Base-by-base conservation (phyloP, 202 grass and related monocot species). In the Hordeum pubiflorum region DNA sequence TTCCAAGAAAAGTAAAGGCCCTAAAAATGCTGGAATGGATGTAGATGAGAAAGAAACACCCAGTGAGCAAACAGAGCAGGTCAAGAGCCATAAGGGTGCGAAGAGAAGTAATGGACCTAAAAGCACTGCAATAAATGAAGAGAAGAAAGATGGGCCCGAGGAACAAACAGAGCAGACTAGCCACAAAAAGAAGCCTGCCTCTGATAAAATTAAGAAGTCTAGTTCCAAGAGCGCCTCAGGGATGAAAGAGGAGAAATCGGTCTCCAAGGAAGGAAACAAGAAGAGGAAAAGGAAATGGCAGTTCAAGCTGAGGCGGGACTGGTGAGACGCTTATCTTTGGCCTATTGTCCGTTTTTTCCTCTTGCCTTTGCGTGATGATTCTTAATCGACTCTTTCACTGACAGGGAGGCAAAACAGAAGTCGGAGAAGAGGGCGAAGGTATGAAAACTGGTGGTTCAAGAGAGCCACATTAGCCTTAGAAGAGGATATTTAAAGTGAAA, bases 291-390 rank as follows among this genome's bases (percentile, higher is more conserved):
- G 17, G 26, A 88, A 91, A 55, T 85, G 81, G 65, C 79, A 69
- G 48, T 85, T 91, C 69, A 87, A 84, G 72, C 50, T 81, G 52
- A 91, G 82, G 86, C 73, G 86, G 46, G 86, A 91, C 18, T 91
- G 86, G 79, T 85, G 85, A 63, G 74, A 50, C 5, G 17, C 11
- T 57, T 7, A 27, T 71, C 11, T 63, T 54, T 23, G 21, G 17
- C 20, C 66, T 81, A 1, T 7, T 61, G 13, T 46, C 8, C 1
- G 6, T 26, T 40, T 44, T 20, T 72, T 66, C 10, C 17, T 81
- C 3, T 20, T 32, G 41, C 58, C 3, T 34, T 17, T 50, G 46
- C 5, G 1, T 50, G 46, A 50, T 50, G 72, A 33, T 64, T 68
- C 20, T 66, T 40, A 82, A 23, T n/a, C 2, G 26, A 18, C 1